A percentile compares a stretch with the other conserved stretches of the same genome.
phyloP scores from a whole-genome alignment of 768 basidiomycete species.

The Lentinula boryana region DNA sequence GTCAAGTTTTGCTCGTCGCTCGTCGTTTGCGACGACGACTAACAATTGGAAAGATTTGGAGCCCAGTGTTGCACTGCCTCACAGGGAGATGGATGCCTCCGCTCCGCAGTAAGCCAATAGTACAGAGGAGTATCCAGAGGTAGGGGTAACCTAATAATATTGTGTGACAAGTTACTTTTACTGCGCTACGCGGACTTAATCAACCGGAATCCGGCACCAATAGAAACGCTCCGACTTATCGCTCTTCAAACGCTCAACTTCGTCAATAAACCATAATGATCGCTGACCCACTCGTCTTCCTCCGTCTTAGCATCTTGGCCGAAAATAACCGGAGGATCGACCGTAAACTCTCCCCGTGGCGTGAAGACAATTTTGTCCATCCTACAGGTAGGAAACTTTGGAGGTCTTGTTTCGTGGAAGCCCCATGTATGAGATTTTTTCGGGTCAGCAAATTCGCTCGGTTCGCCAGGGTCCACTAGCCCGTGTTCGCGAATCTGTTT shows the following conservation, averaged over 20 bases:
- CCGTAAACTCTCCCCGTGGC: slow-evolving; percentile 38
- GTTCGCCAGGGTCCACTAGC: slow-evolving; percentile 57
- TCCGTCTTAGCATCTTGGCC: slow-evolving; percentile 47
- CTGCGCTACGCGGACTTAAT: neutral
- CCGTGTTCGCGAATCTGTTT: slow-evolving; percentile 33
- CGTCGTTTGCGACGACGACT: neutral
- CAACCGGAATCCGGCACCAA: neutral
- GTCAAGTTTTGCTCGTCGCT: neutral
- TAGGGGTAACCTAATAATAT: too few species aligned
- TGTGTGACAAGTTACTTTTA: too few species aligned
- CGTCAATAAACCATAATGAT: slow-evolving; percentile 59
- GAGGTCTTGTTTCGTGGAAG: slow-evolving; percentile 39
- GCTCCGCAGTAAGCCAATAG: neutral
- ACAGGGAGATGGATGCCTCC: neutral
- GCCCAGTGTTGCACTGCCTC: neutral
- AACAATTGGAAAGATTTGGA: neutral
- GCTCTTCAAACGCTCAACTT: slow-evolving; percentile 10
- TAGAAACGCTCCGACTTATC: neutral
- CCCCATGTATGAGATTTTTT: slow-evolving; percentile 64
- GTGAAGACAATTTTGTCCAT: slow-evolving; percentile 66
- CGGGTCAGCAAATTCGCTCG: slow-evolving; percentile 29
- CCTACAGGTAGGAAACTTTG: slow-evolving; percentile 42
- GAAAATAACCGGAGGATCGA: slow-evolving; percentile 49
- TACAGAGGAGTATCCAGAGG: too few species aligned
- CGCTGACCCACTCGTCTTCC: slow-evolving; percentile 50